These are phyloP conservation scores for Globisporangium orthogonon DNA, from an alignment of 352 stramenopile genomes.

Conservation along the genomic window DNA sequence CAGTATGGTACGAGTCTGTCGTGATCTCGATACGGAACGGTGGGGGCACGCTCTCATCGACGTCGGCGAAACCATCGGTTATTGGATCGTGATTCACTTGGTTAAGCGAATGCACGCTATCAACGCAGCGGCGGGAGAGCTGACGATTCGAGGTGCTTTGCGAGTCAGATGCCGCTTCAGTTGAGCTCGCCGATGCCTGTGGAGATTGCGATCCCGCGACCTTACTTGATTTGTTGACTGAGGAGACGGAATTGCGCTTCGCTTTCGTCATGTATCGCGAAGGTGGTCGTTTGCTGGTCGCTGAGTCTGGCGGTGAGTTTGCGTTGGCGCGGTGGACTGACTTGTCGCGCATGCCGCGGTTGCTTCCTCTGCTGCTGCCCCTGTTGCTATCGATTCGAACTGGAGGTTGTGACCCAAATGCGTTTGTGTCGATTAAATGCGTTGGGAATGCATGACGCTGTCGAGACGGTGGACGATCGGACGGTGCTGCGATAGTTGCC, in stretches of 20 bases:
- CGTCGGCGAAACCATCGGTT: conserved; percentile 69
- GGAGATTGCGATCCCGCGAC: neutral
- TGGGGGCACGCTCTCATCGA: conserved; percentile 72
- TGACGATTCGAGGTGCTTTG: conserved; percentile 1
- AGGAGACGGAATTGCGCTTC: conserved; percentile 16
- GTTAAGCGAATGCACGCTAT: conserved; percentile 37
- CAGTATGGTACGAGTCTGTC: conserved; percentile 25
- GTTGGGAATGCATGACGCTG: conserved; percentile 76
- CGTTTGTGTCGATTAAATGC: conserved; percentile 52
- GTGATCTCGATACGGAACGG: conserved; percentile 82
- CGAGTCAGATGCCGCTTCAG: neutral
- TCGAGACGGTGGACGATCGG: conserved; percentile 56
- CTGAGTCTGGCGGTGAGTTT: conserved; percentile 1
- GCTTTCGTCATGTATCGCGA: conserved; percentile 76
- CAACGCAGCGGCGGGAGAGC: conserved; percentile 33
- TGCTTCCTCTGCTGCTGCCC: neutral
- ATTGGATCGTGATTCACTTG: conserved; percentile 67
- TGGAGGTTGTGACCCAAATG: conserved; percentile 14
- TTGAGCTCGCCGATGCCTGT: neutral
- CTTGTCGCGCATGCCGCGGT: conserved; percentile 8
- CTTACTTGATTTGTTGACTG: neutral
- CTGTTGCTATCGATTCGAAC: conserved; percentile 5
- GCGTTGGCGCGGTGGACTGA: conserved; percentile 8
- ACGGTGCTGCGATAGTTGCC: neutral
- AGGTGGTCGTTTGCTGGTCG: conserved; percentile 36